phyloP scores from a whole-genome alignment of 352 stramenopile genomes.

The Phytophthora europaea region DNA sequence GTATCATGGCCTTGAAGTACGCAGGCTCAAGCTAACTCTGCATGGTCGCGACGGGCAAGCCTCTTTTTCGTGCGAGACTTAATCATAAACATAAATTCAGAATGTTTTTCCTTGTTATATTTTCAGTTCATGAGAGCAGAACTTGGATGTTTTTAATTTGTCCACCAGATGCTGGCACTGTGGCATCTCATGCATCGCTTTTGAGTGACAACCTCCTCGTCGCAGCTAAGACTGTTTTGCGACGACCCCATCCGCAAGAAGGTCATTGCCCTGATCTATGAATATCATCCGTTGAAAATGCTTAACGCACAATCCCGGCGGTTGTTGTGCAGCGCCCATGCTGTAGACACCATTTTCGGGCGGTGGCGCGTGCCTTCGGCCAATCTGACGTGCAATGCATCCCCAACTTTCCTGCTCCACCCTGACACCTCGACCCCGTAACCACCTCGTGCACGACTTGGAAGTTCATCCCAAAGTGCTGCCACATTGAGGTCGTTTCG shows the following conservation, averaged over 20 bases:
- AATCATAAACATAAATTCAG: not conserved
- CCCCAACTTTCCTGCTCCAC: not conserved
- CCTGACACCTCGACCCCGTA: not conserved
- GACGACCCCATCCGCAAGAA: too few species aligned
- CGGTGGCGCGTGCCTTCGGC: not conserved
- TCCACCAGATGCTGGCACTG: too few species aligned
- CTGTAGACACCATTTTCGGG: not conserved
- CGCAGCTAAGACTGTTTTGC: too few species aligned
- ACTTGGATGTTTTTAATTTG: too few species aligned
- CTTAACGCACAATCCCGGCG: not conserved
- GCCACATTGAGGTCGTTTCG: constrained; percentile 1
- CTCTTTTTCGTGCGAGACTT: not conserved
- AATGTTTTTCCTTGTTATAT: too few species aligned
- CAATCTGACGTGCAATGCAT: not conserved
- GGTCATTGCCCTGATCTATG: too few species aligned
- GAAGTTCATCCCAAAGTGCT: not conserved
- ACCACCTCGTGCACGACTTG: constrained; percentile 1
- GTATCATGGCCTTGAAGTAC: constrained; percentile 89
- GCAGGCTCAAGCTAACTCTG: constrained; percentile 54
- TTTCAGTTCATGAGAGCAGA: too few species aligned
- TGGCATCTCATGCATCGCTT: too few species aligned
- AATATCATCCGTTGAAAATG: not conserved
- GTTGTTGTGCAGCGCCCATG: not conserved
- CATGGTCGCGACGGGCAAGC: not conserved
- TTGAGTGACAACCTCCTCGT: too few species aligned